A percentile compares a stretch with the other conserved stretches of the same genome.
These are phyloP conservation scores for Diaporthe helianthi DNA, from an alignment of 2,329 filamentous ascomycete species.

Conservation along the genomic window DNA sequence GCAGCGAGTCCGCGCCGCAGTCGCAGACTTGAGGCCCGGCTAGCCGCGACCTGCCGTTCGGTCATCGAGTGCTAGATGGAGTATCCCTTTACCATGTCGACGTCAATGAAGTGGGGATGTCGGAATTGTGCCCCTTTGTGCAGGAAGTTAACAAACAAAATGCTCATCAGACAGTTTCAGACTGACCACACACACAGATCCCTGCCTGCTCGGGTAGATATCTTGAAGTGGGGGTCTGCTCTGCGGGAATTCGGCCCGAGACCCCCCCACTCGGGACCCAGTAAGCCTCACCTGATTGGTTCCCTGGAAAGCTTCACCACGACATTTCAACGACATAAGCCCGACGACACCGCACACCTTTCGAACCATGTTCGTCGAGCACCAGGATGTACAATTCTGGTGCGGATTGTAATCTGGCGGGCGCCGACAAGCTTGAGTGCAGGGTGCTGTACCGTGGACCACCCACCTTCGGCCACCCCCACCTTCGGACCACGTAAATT, in stretches of 20 bases:
- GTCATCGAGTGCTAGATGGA: neutral
- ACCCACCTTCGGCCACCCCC: no score
- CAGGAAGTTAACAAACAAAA: neutral
- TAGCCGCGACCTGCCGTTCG: neutral
- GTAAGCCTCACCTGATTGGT: conserved; percentile 11
- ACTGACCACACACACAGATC: neutral
- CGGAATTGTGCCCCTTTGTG: neutral
- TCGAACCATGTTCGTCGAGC: neutral
- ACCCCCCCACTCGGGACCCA: conserved; percentile 16
- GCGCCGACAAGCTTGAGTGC: neutral
- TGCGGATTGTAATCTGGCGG: conserved; percentile 1
- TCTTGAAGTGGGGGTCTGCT: conserved; percentile 10
- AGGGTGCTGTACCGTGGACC: no score
- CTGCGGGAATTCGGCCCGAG: conserved; percentile 29
- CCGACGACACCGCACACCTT: neutral
- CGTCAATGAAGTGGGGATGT: neutral
- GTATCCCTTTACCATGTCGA: neutral
- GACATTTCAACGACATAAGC: neutral
- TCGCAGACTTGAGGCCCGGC: neutral
- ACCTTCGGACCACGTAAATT: no score
- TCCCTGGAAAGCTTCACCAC: conserved; percentile 1
- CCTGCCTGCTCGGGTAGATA: neutral
- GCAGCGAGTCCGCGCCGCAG: neutral
- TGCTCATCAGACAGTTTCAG: neutral
- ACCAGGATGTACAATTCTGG: neutral